A percentile compares a stretch with the other conserved stretches of the same genome.
phyloP scores from a whole-genome alignment of 345 rosid species.

The Nasturtium officinale region DNA sequence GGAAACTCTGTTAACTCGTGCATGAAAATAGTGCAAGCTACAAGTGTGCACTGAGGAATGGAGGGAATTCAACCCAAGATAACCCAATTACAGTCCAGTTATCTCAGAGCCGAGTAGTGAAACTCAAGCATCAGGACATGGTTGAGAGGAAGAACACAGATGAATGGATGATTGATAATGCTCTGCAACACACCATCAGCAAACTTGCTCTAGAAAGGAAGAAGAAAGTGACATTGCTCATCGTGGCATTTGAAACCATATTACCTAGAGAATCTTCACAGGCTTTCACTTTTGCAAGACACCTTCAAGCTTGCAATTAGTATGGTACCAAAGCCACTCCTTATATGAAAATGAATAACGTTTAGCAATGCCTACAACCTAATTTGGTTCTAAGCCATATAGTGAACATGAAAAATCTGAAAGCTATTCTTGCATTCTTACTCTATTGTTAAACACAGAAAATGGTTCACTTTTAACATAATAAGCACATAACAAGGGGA shows the following conservation, averaged over 20 bases:
- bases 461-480: background rate
- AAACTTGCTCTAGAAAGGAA: slow-evolving; percentile 70
- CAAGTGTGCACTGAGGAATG: slow-evolving; percentile 41
- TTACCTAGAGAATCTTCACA: slow-evolving; percentile 49
- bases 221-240: slow-evolving; percentile 76
- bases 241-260: slow-evolving; percentile 75
- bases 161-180: slow-evolving; percentile 88
- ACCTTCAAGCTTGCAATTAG: slow-evolving; percentile 72
- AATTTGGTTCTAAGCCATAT: background rate
- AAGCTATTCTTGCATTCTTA: background rate
- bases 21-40: slow-evolving; percentile 26
- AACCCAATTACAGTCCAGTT: slow-evolving; percentile 61
- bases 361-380: background rate
- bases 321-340: slow-evolving; percentile 6
- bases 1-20: slow-evolving; percentile 17
- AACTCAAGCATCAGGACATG: slow-evolving; percentile 60
- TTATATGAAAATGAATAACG: background rate
- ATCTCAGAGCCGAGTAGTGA: slow-evolving; percentile 55
- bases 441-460: slow-evolving; percentile 1
- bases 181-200: slow-evolving; percentile 64
- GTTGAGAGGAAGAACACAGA: slow-evolving; percentile 64
- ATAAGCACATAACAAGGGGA: slow-evolving; percentile 10
- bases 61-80: slow-evolving; percentile 61
- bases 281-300: slow-evolving; percentile 48
- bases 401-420: background rate